phyloP scores from a whole-genome alignment of 2,329 filamentous ascomycete species.

The Macrophomina pseudophaseolina region DNA sequence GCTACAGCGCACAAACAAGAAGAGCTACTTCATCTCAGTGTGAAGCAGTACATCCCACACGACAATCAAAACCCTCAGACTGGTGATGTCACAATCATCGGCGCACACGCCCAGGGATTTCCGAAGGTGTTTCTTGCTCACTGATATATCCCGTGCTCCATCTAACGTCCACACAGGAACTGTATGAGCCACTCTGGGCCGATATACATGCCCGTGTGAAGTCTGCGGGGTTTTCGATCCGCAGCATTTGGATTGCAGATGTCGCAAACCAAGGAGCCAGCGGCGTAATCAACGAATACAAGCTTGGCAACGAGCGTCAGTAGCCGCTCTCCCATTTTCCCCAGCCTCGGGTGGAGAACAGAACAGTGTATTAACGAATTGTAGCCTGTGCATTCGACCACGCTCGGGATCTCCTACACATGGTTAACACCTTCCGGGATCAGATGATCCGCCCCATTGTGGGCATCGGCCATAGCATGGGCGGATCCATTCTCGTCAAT shows the following conservation, averaged over 20 bases:
- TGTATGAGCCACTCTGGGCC: conserved; percentile 92
- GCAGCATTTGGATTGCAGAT: conserved; percentile 88
- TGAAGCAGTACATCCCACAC: conserved; percentile 87
- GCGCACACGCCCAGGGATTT: conserved; percentile 88
- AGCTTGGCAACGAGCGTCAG: conserved; percentile 83
- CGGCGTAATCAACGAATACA: conserved; percentile 74
- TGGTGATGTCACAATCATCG: conserved; percentile 84
- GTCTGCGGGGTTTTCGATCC: conserved; percentile 70
- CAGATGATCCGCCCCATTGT: conserved; percentile 82
- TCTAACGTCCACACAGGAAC: conserved; percentile 61
- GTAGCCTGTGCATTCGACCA: conserved; percentile 85
- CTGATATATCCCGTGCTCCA: conserved; percentile 21
- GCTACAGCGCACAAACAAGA: conserved; percentile 76
- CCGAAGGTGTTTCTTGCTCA: conserved; percentile 67
- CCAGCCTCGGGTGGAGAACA: too few species aligned
- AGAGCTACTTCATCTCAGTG: conserved; percentile 71
- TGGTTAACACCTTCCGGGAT: conserved; percentile 81
- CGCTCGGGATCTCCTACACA: conserved; percentile 78
- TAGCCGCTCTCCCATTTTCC: conserved; percentile 26
- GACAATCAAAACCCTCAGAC: conserved; percentile 70
- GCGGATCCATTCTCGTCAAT: conserved; percentile 74
- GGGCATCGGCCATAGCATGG: conserved; percentile 89
- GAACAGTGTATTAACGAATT: not conserved
- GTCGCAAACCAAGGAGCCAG: conserved; percentile 82
- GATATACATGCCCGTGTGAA: conserved; percentile 70